Conservation (phyloP, 345 rosid species). For the Eucalyptus sp. region DNA sequence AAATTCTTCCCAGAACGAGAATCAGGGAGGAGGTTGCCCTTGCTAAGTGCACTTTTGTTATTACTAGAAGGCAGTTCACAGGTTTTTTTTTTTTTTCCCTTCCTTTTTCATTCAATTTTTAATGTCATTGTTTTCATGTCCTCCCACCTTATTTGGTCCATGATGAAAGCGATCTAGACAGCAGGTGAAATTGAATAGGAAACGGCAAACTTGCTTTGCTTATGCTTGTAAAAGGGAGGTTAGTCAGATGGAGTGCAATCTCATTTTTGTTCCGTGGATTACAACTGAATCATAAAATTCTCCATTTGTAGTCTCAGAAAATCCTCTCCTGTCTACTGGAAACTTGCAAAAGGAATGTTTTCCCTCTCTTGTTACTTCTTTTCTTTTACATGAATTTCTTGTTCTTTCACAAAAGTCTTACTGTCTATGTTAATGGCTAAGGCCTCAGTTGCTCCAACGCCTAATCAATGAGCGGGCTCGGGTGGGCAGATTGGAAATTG, state of each 20-base stretch:
- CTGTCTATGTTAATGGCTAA: neutral
- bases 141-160: neutral
- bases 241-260: neutral
- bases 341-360: neutral
- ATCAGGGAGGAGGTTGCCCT: slow-evolving; percentile 80
- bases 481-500: neutral
- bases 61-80: neutral
- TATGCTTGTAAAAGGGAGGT: neutral
- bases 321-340: neutral
- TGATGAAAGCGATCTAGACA: neutral
- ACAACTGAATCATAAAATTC: neutral
- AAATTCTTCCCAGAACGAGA: slow-evolving; percentile 65
- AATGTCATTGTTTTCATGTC: neutral
- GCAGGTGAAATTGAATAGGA: neutral
- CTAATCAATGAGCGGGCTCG: neutral
- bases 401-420: neutral
- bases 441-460: neutral
- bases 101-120: neutral
- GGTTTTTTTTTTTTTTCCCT: neutral
- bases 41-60: slow-evolving; percentile 25
- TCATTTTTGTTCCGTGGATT: neutral
- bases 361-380: neutral
- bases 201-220: neutral
- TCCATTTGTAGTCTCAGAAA: neutral
- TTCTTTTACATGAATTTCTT: neutral